Conservation (phyloP, 106 monocot genomes). For the Amphibolis antarctica region DNA sequence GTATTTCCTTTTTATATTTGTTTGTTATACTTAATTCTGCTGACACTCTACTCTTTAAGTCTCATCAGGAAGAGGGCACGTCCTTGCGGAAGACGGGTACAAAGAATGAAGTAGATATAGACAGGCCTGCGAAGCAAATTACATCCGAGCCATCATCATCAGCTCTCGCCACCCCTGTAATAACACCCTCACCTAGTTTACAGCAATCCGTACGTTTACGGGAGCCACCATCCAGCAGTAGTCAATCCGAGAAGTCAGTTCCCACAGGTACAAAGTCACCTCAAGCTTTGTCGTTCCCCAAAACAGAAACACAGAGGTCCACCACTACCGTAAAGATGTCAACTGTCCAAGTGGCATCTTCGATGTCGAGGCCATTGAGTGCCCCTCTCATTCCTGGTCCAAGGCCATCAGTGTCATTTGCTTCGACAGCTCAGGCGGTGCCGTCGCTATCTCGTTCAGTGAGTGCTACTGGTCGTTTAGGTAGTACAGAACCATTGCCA, state of each 20-base stretch:
- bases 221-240: conserved; percentile 3
- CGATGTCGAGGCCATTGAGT: conserved; percentile 62
- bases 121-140: conserved; percentile 15
- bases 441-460: conserved; percentile 52
- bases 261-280: conserved; percentile 6
- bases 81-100: conserved; percentile 15
- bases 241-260: conserved; percentile 4
- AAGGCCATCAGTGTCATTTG: conserved; percentile 26
- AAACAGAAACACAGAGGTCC: conserved; percentile 33
- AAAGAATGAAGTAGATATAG: conserved; percentile 26
- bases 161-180: conserved; percentile 24
- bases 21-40: not conserved
- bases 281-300: conserved; percentile 16
- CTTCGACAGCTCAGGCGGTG: conserved; percentile 21
- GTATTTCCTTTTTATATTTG: too few species aligned
- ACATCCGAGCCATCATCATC: conserved; percentile 20
- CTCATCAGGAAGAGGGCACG: conserved; percentile 16
- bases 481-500: conserved; percentile 32
- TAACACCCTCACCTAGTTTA: conserved; percentile 7
- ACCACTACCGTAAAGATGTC: conserved; percentile 17
- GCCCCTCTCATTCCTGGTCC: conserved; percentile 60
- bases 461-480: conserved; percentile 47
- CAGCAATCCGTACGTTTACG: conserved; percentile 13
- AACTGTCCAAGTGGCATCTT: conserved; percentile 10
- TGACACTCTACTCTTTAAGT: not conserved